phyloP scores from a whole-genome alignment of 257 asterid genomes.

The Vinca minor region DNA sequence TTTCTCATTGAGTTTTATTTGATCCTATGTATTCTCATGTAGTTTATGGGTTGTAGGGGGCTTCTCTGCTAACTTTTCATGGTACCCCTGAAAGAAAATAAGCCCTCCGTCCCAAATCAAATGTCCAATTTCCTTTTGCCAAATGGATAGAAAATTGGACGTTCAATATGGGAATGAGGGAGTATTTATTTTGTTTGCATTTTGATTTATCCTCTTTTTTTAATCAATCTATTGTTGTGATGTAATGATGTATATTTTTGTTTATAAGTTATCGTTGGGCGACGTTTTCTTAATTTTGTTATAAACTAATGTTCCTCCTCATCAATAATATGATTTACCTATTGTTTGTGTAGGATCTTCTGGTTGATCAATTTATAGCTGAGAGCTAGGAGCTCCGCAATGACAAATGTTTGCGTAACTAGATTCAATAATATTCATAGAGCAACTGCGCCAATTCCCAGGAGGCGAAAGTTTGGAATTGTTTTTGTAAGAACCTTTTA shows the following conservation, averaged over 20 bases:
- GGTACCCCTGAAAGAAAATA: too few species aligned
- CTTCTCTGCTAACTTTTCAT: not conserved
- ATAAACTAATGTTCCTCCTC: too few species aligned
- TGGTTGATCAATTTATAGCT: not conserved
- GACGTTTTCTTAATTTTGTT: too few species aligned
- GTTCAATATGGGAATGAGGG: not conserved
- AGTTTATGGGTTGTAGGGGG: not conserved
- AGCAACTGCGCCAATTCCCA: constrained; percentile 44
- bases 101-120: too few species aligned
- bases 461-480: constrained; percentile 31
- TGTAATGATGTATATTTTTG: not conserved
- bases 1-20: too few species aligned
- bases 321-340: too few species aligned
- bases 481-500: constrained; percentile 40
- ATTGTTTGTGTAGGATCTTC: constrained; percentile 18
- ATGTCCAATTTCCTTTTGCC: too few species aligned
- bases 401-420: constrained; percentile 55
- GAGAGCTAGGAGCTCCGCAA: constrained; percentile 20
- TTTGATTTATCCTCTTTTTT: too few species aligned
- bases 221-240: not conserved
- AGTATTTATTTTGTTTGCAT: too few species aligned
- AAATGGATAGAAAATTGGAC: too few species aligned
- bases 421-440: constrained; percentile 44
- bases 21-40: not conserved
- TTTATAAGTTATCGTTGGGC: too few species aligned